A percentile compares a stretch with the other conserved stretches of the same genome.
Conservation (phyloP, 139 green algal species). For the Chlorella sp. region DNA sequence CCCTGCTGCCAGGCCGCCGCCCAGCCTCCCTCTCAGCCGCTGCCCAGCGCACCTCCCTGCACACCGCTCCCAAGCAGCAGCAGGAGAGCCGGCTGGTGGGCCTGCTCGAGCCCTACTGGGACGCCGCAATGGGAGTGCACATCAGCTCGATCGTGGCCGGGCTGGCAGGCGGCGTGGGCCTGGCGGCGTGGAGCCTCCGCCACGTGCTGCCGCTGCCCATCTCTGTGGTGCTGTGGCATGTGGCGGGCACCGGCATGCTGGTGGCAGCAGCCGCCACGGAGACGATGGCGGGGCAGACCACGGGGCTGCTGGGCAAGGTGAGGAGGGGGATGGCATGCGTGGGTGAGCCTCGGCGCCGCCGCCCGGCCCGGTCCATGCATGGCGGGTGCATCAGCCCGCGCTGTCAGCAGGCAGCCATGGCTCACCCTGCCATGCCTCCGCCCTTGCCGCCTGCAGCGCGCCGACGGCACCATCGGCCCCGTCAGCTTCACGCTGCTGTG, state of each 20-base stretch:
- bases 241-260: conserved; percentile 38
- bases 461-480: conserved; percentile 44
- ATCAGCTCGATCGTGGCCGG: not conserved
- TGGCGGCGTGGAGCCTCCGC: conserved; percentile 1
- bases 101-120: not conserved
- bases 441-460: not conserved
- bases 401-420: not conserved
- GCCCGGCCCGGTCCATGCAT: no score
- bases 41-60: no score
- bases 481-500: conserved; percentile 44
- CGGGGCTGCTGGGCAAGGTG: conserved; percentile 63
- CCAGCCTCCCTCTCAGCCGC: no score
- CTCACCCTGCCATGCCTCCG: not conserved
- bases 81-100: not conserved
- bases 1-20: no score
- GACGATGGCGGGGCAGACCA: conserved; percentile 43
- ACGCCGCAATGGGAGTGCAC: conserved; percentile 26
- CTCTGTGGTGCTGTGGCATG: conserved; percentile 43
- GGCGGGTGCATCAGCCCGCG: not conserved
- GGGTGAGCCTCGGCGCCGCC: no score
- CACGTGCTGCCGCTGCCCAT: conserved; percentile 30
- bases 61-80: not conserved
- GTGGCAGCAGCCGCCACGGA: conserved; percentile 52
- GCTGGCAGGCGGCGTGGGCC: not conserved
- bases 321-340: no score